Evolutionary conservation across 169 alveolate genomes (phyloP).

Genomic region (Perkinsus marinus): DNA sequence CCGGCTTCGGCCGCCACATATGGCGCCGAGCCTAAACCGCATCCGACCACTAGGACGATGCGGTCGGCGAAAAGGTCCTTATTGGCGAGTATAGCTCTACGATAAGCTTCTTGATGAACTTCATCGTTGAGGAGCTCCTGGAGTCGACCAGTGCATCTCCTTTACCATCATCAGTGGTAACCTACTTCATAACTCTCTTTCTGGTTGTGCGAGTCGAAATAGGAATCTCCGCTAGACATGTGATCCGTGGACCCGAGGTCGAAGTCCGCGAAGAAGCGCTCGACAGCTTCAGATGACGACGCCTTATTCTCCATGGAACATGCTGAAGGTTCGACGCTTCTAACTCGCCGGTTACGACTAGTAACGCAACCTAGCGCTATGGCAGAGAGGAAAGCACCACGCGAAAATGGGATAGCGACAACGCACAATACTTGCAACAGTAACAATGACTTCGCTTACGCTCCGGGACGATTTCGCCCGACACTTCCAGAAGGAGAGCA

Average conservation of each 20-base stretch:
- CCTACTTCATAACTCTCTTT: constrained; percentile 36
- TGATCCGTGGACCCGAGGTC: not conserved
- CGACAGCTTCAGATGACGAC: not conserved
- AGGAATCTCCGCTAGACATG: constrained; percentile 40
- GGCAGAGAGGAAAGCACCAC: not conserved
- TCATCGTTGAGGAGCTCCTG: constrained; percentile 59
- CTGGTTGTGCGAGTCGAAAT: constrained; percentile 56
- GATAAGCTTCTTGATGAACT: constrained; percentile 46
- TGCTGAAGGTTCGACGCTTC: too few species aligned
- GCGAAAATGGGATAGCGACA: not conserved
- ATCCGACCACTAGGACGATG: constrained; percentile 44
- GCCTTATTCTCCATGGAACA: not conserved
- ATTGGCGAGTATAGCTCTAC: constrained; percentile 46
- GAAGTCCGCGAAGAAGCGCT: not conserved
- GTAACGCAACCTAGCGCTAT: not conserved
- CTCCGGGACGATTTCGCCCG: not conserved
- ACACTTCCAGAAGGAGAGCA: not conserved
- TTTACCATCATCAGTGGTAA: too few species aligned
- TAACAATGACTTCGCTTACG: not conserved
- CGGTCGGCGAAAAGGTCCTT: constrained; percentile 34
- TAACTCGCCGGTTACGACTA: not conserved
- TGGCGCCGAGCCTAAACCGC: constrained; percentile 45
- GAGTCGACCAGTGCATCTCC: too few species aligned
- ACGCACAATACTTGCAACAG: not conserved
- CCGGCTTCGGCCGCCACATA: constrained; percentile 61